These are phyloP conservation scores for Monilinia fructicola DNA, from an alignment of 2,329 filamentous ascomycete species.

Conservation along the genomic window DNA sequence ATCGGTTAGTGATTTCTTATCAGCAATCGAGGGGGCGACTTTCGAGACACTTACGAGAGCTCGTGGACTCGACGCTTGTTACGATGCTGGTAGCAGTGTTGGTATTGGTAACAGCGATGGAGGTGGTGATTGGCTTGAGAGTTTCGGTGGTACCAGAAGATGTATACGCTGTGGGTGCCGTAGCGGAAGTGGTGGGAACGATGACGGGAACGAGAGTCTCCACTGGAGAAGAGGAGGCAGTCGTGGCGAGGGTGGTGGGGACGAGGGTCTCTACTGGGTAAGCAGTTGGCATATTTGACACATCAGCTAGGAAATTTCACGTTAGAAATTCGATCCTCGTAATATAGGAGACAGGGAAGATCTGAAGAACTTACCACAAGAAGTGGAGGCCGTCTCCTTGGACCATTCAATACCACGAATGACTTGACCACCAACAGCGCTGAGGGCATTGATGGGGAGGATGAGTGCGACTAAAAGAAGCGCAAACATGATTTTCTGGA, in stretches of 20 bases:
- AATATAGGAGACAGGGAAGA: not conserved
- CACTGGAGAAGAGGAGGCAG: not conserved
- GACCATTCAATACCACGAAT: slow-evolving; percentile 5
- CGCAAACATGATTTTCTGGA: slow-evolving; percentile 3
- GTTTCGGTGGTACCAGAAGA: not conserved
- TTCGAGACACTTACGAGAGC: not conserved
- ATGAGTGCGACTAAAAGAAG: not conserved
- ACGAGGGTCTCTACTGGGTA: not conserved
- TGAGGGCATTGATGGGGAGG: not conserved
- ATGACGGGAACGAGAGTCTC: not conserved
- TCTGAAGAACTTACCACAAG: not conserved
- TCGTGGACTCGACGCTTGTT: not conserved
- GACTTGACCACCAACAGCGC: not conserved
- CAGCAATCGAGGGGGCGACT: not conserved
- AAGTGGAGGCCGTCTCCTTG: not conserved
- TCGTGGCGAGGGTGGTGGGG: no score
- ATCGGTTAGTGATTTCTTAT: not conserved
- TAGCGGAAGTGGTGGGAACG: not conserved
- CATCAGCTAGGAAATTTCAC: not conserved
- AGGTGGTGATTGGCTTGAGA: not conserved
- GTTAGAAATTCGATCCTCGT: not conserved
- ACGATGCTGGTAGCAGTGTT: not conserved
- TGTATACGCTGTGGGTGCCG: not conserved
- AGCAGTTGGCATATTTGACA: not conserved
- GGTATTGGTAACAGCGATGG: not conserved